Evolutionary conservation across 306 rosid genomes (phyloP), one percentile per base, ranked within the genome.

Genomic region (Quercus rubra): DNA sequence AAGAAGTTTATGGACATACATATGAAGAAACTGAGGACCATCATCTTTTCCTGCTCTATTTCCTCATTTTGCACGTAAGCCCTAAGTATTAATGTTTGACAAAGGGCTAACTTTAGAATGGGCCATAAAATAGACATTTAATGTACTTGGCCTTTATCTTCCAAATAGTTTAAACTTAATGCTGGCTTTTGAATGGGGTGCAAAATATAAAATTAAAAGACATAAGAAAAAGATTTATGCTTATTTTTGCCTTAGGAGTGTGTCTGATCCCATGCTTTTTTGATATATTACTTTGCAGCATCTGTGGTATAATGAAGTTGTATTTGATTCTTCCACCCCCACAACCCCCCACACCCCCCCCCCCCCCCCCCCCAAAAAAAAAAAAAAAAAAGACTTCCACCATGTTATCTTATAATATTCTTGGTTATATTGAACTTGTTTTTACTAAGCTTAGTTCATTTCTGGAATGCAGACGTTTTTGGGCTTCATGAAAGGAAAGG

Each of bases 401-500:
- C 15, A 77, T 51, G 70, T 67, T 63, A 75, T 79, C 75, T 73
- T 52, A 35, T 41, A 64, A 66, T n/a, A 68, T 80, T 67, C 17
- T 51, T 28, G 68, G 74, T 58, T 82, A 19, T 70, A 25, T 75
- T 12, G 4, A 31, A 2, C 30, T 55, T 76, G 18, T 28, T 75
- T 75, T 82, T 25, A 17, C 61, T 74, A 74, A 14, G 4, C 13
- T 31, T 12, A 30, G 18, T n/a, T 73, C 55, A 35, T 58, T 76
- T 35, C 35, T 20, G 30, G 25, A 73, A 14, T 43, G 41, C 90
- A 91, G 98, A 82, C 93, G 78, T 93, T 90, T 85, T 87, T 89
- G 88, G 78, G 84, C 82, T 93, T 91, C 90, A 85, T 90, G 92
- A 89, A 89, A 80, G 97, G 93, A 78, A 93, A 88, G 87, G 88